Evolutionary conservation across 2,329 filamentous ascomycete species (phyloP).

Genomic region (Didymella glomerata): DNA sequence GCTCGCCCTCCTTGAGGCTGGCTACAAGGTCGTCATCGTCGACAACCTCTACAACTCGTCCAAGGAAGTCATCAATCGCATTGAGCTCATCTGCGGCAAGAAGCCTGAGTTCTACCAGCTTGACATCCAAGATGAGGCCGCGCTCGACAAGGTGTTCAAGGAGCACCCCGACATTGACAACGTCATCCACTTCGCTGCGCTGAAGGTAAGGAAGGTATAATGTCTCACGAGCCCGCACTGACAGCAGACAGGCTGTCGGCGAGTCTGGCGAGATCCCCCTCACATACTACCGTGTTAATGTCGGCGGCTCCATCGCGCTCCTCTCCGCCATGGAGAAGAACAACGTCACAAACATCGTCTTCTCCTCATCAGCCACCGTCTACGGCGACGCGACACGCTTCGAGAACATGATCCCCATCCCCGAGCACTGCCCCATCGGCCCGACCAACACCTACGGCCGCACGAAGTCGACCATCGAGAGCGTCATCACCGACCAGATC

Average conservation of each 20-base stretch:
- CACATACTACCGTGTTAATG: constrained; percentile 98
- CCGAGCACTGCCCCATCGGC: constrained; percentile 93
- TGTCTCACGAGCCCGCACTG: background rate
- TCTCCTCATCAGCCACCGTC: constrained; percentile 96
- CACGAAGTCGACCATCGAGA: constrained; percentile 93
- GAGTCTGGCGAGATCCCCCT: constrained; percentile 93
- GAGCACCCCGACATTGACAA: constrained; percentile 94
- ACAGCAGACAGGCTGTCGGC: constrained; percentile 78
- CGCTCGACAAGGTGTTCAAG: constrained; percentile 84
- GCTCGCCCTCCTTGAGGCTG: constrained; percentile 88
- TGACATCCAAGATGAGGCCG: constrained; percentile 87
- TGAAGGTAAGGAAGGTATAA: constrained; percentile 73
- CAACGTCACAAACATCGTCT: constrained; percentile 96
- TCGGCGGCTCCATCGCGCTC: constrained; percentile 87
- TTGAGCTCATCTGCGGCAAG: constrained; percentile 91
- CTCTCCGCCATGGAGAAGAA: constrained; percentile 87
- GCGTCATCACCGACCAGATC: constrained; percentile 89
- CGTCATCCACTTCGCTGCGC: constrained; percentile 97
- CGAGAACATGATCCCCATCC: constrained; percentile 98
- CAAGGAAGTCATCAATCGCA: constrained; percentile 88
- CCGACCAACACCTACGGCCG: constrained; percentile 98
- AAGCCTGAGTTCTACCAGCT: constrained; percentile 83
- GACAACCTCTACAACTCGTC: constrained; percentile 99
- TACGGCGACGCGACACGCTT: constrained; percentile 98
- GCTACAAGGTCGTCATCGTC: constrained; percentile 94